Evolutionary conservation across 768 basidiomycete species (phyloP), one percentile per base, ranked within the genome.

Genomic region (Pholiota microspora): DNA sequence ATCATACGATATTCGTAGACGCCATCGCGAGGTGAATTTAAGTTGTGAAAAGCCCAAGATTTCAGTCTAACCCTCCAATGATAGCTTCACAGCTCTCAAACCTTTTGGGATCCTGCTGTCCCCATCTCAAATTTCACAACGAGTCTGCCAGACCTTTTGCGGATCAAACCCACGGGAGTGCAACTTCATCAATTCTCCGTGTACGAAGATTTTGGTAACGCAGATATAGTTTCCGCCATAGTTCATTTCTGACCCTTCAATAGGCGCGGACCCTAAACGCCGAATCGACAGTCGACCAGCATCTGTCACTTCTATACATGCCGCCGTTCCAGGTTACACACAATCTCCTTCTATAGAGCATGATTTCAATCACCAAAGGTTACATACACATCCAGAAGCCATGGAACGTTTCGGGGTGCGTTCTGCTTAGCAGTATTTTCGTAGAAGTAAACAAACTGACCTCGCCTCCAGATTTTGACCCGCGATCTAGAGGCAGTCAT

Each of bases 151-250:
- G 94, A 98, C 61, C 86, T 91, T 24, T 75, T 99, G 45, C 84
- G 94, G 32, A 83, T 98, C 68, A 89, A 91, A 64, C 76, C 85
- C 9, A 84, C 77, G 40, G 97, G 97, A 34, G 74, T 99, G 8
- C 88, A 92, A 58, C 75, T 81, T 16, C 83, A 86, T 59, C 97
- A 99, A 69, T 72, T 86, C 31, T 82, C 83, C 45, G 94, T 99
- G 9, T 99, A 99, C 71, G 94, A 98, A 62, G 97, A 99, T 67
- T 98, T 99, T 60, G 88, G 93, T 84, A 58, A 32, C 53, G 15
- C 8, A 23, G n/a, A 35, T 9, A 12, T 27, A 15, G 10, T 16
- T 36, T 15, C 2, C 29, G 18, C 6, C 7, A 21, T 16, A n/a
- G 16, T 59, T 53, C 45, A 59, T 9, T 53, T 38, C 27, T 8